Conservation (phyloP, 2,329 filamentous ascomycete genomes). For the Volutella citrinella region DNA sequence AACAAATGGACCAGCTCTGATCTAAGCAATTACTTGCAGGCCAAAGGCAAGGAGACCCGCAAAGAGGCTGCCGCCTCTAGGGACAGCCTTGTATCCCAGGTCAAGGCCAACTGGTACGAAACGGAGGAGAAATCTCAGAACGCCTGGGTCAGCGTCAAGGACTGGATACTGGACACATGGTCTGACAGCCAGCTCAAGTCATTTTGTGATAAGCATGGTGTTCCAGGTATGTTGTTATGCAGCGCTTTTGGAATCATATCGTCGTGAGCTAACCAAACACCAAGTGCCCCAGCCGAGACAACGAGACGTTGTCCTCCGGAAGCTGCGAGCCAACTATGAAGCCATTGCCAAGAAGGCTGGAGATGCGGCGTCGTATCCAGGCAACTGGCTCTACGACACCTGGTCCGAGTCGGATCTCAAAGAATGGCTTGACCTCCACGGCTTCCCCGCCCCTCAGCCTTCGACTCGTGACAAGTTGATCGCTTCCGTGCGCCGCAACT, state of each 20-base stretch:
- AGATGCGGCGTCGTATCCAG: constrained; percentile 81
- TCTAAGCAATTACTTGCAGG: constrained; percentile 64
- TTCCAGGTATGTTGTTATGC: constrained; percentile 57
- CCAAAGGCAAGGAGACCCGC: constrained; percentile 69
- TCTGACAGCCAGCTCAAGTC: constrained; percentile 89
- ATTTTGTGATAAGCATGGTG: constrained; percentile 84
- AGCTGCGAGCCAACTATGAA: constrained; percentile 80
- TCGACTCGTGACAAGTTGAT: constrained; percentile 83
- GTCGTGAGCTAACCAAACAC: constrained; percentile 4
- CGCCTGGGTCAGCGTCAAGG: constrained; percentile 69
- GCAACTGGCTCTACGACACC: constrained; percentile 86
- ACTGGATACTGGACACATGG: constrained; percentile 97
- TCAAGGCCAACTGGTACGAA: constrained; percentile 74
- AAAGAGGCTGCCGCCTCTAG: constrained; percentile 64
- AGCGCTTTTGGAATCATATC: too few species aligned
- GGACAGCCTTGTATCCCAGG: constrained; percentile 65
- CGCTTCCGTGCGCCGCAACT: constrained; percentile 85
- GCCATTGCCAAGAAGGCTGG: constrained; percentile 68
- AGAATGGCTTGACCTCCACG: constrained; percentile 86
- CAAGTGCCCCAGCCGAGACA: constrained; percentile 78
- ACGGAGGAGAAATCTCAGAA: constrained; percentile 72
- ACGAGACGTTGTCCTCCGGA: constrained; percentile 76
- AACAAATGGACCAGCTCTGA: constrained; percentile 71
- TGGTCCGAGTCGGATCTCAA: constrained; percentile 96
- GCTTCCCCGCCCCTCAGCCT: constrained; percentile 82